Evolutionary conservation across 345 rosid genomes (phyloP).

Genomic region (Rhodomyrtus tomentosa): DNA sequence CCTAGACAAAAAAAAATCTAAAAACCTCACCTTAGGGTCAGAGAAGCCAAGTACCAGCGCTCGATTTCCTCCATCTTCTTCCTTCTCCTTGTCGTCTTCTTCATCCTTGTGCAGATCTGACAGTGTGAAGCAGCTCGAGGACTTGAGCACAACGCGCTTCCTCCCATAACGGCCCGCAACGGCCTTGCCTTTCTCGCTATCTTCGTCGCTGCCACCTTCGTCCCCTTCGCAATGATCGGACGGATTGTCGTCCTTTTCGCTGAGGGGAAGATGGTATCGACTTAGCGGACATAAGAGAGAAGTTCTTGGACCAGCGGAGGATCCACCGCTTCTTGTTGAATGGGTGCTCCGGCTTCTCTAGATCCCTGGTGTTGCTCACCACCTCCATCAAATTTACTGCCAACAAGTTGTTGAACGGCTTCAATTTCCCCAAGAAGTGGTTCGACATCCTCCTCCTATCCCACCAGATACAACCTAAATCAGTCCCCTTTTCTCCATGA

Average conservation of each 20-base stretch:
- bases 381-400: slow-evolving; percentile 50
- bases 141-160: slow-evolving; percentile 13
- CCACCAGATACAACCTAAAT: too few relatives aligned
- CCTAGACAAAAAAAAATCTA: too few relatives aligned
- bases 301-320: slow-evolving; percentile 26
- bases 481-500: too few relatives aligned
- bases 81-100: slow-evolving; percentile 2
- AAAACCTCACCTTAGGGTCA: too few relatives aligned
- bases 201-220: neutral
- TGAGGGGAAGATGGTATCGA: slow-evolving; percentile 68
- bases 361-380: slow-evolving; percentile 26
- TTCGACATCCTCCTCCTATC: too few relatives aligned
- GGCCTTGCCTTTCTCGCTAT: neutral
- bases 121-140: slow-evolving; percentile 56
- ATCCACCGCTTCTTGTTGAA: slow-evolving; percentile 69
- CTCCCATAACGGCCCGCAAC: neutral
- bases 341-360: slow-evolving; percentile 59
- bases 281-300: slow-evolving; percentile 28
- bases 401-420: slow-evolving; percentile 4
- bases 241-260: slow-evolving; percentile 16
- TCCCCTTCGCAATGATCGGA: neutral
- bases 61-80: neutral
- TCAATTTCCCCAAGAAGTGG: too few relatives aligned
- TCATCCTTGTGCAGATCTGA: slow-evolving; percentile 56
- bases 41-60: too few relatives aligned